Base-by-base conservation (phyloP, 768 basidiomycete species). In the Peribolospora baueri region DNA sequence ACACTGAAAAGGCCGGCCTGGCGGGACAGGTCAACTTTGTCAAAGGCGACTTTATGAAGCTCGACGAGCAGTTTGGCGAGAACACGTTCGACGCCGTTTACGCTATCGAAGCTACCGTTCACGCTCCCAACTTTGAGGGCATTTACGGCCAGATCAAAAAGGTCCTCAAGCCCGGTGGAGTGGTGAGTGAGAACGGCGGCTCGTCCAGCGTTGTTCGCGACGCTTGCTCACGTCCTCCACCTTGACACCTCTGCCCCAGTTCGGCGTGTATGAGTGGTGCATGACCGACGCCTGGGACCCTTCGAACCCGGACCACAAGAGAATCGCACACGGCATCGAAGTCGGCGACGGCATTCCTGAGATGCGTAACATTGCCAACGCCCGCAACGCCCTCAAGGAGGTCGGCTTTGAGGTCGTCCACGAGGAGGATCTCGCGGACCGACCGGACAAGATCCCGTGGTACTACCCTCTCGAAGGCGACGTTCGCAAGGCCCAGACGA, bases 221-320 rank as follows among this genome's bases (percentile, higher is more conserved):
- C 25, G 25, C 45, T 42, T 42, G 42, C 38, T 3, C 9, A 37
- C 10, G 10, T 46, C 43, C 5, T 45, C 13, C 55, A 14, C 42
- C 39, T 25, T 46, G 37, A 14, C 5, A 11, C 9, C 40, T n/a
- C 49, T 55, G 41, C 43, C 46, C 1, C 58, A 90, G 83, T 93
- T 93, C 68, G 91, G 90, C 64, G 83, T 97, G 43, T 98, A 97
- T 69, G 93, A 97, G 67, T 98, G 91, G 91, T 81, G 79, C 69
- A 95, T 98, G 93, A 95, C 93, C 14, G 88, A 95, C 67, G 66
- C 69, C 3, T 90, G 90, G 84, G 82, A 95, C 68, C 76, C 83
- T 45, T 75, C 81, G 49, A 54, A 82, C 74, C 65, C 87, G 13
- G 69, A 75, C 54, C 91, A 97, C 75, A 90, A 88, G 70, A 75